phyloP scores from a whole-genome alignment of 1,284 basidiomycete genomes.

The Puccinia hordei region DNA sequence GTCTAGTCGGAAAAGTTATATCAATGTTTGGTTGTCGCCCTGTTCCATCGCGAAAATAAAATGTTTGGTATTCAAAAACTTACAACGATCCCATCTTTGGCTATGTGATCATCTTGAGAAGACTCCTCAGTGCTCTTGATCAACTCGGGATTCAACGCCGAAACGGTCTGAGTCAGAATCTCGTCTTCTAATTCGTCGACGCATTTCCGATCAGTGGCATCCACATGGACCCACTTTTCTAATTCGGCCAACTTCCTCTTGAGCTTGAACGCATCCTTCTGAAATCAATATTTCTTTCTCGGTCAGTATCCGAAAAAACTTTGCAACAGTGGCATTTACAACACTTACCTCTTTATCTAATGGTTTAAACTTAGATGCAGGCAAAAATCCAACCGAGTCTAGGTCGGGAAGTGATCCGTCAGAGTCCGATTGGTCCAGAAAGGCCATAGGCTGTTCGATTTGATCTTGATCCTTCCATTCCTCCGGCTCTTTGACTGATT shows the following conservation, averaged over 20 bases:
- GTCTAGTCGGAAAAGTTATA: background rate
- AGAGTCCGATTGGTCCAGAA: conserved; percentile 44
- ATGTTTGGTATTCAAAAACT: background rate
- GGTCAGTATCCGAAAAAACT: background rate
- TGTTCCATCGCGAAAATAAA: background rate
- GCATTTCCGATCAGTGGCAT: conserved; percentile 27
- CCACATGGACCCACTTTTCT: conserved; percentile 42
- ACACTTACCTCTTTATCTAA: conserved; percentile 8
- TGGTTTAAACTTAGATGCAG: conserved; percentile 24
- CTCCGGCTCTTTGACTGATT: conserved; percentile 50
- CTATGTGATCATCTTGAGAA: conserved; percentile 17
- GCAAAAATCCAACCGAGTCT: conserved; percentile 33
- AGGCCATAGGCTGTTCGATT: background rate
- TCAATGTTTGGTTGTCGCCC: background rate
- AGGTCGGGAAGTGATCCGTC: conserved; percentile 49
- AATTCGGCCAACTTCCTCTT: conserved; percentile 47
- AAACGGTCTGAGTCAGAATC: conserved; percentile 30
- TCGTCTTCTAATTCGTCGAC: conserved; percentile 41
- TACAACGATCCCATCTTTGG: conserved; percentile 13
- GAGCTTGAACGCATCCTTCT: conserved; percentile 23
- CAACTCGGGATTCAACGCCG: conserved; percentile 16
- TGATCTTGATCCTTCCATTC: conserved; percentile 29
- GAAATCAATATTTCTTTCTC: background rate
- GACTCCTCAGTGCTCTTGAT: conserved; percentile 2
- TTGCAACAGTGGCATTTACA: background rate